Evolutionary conservation across 2,329 filamentous ascomycete species (phyloP), one percentile per base, ranked within the genome.

Genomic region (Chaetomium sp.): DNA sequence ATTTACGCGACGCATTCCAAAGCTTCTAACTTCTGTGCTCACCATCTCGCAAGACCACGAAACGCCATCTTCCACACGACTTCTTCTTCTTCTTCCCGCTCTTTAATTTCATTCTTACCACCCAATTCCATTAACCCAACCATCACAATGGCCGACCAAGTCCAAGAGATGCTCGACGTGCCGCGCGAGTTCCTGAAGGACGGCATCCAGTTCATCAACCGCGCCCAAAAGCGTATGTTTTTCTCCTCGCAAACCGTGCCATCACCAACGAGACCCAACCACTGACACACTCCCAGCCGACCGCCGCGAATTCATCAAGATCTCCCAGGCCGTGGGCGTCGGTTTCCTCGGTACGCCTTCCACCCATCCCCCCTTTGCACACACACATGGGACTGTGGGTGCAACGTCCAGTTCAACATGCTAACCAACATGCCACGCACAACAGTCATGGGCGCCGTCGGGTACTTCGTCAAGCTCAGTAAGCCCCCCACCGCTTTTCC

Each of bases 391-490:
- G 16, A n/a, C n/a, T n/a, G n/a, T n/a, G n/a, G 19, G 16, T 7
- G 19, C 38, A 42, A n/a, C 38, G 13, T 2, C 19, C 49, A 4
- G 23, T 12, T 23, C 55, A 9, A 12, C 47, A 49, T 25, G 9
- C 51, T 21, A 33, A 33, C 57, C 49, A 62, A 66, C 65, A 62
- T 62, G 25, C 19, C 10, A 21, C 29, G 2, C 13, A 62, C 13
- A 62, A 64, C 64, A 71, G 69, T 90, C 77, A 90, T 89, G 87
- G 87, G 87, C 68, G 85, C 86, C 56, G 87, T 90, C 64, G 87
- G 87, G 68, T 90, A 89, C 78, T 77, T 90, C 68, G 86, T 90
- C 74, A 90, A 90, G 82, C 82, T 90, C 74, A 87, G 85, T 88
- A 80, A 10, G 67, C 19, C 21, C 13, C 7, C 42, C 31, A 57